Percentiles rank a stretch among this genome's conserved stretches.
phyloP scores from a whole-genome alignment of 352 stramenopile genomes.

The Aphanomyces cochlioides region DNA sequence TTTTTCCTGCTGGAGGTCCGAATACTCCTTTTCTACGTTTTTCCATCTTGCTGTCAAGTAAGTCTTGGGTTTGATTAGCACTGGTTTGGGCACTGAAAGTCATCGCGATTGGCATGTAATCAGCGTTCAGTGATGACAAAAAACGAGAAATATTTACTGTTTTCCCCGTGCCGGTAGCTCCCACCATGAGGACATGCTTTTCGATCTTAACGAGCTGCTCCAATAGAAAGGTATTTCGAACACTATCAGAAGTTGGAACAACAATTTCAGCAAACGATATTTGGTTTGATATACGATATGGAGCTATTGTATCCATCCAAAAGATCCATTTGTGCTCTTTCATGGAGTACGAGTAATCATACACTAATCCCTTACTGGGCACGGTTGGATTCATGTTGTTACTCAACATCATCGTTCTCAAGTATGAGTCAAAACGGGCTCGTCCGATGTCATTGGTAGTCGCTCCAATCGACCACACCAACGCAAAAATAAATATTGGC shows the following conservation, averaged over 20 bases:
- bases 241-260: conserved; percentile 90
- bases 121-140: conserved; percentile 78
- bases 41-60: conserved; percentile 91
- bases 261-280: conserved; percentile 90
- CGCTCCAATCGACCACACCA: conserved; percentile 90
- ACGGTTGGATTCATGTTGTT: conserved; percentile 57
- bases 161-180: conserved; percentile 92
- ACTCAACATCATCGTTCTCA: conserved; percentile 78
- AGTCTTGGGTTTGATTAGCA: conserved; percentile 89
- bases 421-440: conserved; percentile 83
- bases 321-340: conserved; percentile 87
- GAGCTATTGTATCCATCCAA: conserved; percentile 92
- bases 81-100: conserved; percentile 91
- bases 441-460: conserved; percentile 87
- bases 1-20: conserved; percentile 86
- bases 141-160: conserved; percentile 92
- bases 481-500: conserved; percentile 88
- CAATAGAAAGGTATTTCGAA: conserved; percentile 91
- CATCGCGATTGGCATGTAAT: conserved; percentile 90
- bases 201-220: conserved; percentile 73
- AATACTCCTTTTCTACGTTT: conserved; percentile 92
- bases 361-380: conserved; percentile 67
- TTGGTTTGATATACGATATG: conserved; percentile 68
- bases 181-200: conserved; percentile 94
- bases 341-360: conserved; percentile 89